Evolutionary conservation across 2,329 filamentous ascomycete species (phyloP).

Genomic region (Tolypocladium ophioglossoides): DNA sequence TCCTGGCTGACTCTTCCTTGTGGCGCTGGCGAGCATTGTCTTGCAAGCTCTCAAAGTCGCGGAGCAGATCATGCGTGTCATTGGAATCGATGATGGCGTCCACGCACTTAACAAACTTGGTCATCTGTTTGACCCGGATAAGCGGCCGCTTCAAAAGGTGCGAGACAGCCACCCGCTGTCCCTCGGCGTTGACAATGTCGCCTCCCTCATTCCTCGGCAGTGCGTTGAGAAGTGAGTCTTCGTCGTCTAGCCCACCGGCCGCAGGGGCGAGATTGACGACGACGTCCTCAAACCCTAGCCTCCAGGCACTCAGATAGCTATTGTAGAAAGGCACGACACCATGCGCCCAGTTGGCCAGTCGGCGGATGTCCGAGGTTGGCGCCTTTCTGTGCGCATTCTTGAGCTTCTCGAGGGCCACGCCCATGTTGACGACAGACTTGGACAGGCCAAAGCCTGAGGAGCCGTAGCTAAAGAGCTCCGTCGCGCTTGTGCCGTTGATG

Average conservation of each 20-base stretch:
- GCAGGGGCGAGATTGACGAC: slow-evolving; percentile 83
- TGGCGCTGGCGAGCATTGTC: slow-evolving; percentile 59
- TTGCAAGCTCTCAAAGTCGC: slow-evolving; percentile 60
- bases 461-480: slow-evolving; percentile 56
- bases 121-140: slow-evolving; percentile 76
- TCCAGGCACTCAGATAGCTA: slow-evolving; percentile 80
- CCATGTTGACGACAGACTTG: slow-evolving; percentile 89
- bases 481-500: slow-evolving; percentile 56
- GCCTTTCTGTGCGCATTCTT: slow-evolving; percentile 72
- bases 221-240: slow-evolving; percentile 48
- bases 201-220: slow-evolving; percentile 53
- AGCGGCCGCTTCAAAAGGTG: slow-evolving; percentile 85
- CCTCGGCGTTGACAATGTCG: slow-evolving; percentile 60
- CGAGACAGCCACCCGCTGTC: slow-evolving; percentile 87
- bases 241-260: slow-evolving; percentile 39
- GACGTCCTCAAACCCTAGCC: slow-evolving; percentile 87
- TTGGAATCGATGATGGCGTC: slow-evolving; percentile 43
- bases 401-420: slow-evolving; percentile 75
- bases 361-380: slow-evolving; percentile 60
- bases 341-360: slow-evolving; percentile 72
- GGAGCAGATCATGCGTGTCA: slow-evolving; percentile 27
- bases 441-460: slow-evolving; percentile 48
- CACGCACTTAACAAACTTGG: slow-evolving; percentile 68
- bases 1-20: slow-evolving; percentile 58
- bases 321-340: slow-evolving; percentile 68